Evolutionary conservation across 176 grass and related monocot genomes (phyloP).

Genomic region (Oryza rufipogon): DNA sequence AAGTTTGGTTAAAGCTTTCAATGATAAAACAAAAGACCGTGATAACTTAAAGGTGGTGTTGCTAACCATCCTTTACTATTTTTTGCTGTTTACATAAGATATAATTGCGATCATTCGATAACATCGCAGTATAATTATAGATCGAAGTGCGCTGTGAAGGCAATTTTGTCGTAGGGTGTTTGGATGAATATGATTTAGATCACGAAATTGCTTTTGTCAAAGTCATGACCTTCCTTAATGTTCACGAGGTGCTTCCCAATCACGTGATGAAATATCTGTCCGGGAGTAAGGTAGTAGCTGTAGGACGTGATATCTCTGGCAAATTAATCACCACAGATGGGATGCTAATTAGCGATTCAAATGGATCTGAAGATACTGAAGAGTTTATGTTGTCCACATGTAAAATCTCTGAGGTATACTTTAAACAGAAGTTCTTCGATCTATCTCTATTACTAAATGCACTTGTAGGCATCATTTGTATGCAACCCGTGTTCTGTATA

Average conservation of each 20-base stretch:
- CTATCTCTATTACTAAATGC: no score
- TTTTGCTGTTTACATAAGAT: not conserved
- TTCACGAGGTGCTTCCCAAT: not conserved
- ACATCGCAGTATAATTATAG: not conserved
- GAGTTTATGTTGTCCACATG: slow-evolving; percentile 8
- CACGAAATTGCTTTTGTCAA: slow-evolving; percentile 3
- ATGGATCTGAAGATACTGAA: not conserved
- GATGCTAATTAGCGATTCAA: not conserved
- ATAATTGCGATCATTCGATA: not conserved
- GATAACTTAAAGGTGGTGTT: slow-evolving; percentile 16
- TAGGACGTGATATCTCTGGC: not conserved
- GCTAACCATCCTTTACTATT: slow-evolving; percentile 6
- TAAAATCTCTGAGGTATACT: not conserved
- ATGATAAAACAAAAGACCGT: not conserved
- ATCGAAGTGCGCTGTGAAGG: slow-evolving; percentile 1
- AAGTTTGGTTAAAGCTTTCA: slow-evolving; percentile 16
- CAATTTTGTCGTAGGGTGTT: not conserved
- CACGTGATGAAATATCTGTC: not conserved
- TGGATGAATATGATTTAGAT: slow-evolving; percentile 13
- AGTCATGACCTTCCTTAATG: not conserved
- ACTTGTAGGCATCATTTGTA: not conserved
- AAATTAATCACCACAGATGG: not conserved
- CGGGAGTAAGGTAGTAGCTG: not conserved
- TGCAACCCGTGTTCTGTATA: not conserved
- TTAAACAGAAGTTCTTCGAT: no score